A percentile compares a stretch with the other conserved stretches of the same genome.
These are phyloP conservation scores for Phytophthora tubulina DNA, from an alignment of 352 stramenopile genomes.

Conservation along the genomic window DNA sequence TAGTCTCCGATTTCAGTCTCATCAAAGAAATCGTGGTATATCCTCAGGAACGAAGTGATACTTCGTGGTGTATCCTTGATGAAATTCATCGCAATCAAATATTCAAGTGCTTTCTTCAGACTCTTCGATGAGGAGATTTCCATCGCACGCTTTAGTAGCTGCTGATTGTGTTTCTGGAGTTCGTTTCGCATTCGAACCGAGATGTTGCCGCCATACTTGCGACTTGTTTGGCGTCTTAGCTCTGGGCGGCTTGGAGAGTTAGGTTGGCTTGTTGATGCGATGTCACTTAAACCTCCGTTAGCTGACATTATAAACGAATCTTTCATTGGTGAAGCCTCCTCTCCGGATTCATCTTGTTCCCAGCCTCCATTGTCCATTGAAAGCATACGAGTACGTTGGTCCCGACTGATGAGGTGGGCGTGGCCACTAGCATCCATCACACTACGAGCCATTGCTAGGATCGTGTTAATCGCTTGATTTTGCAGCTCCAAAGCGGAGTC, in stretches of 20 bases:
- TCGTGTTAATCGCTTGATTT: conserved; percentile 72
- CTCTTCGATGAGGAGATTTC: conserved; percentile 86
- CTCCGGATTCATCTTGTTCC: conserved; percentile 76
- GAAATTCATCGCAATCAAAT: conserved; percentile 88
- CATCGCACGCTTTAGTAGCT: conserved; percentile 82
- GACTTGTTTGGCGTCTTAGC: conserved; percentile 24
- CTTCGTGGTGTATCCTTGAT: conserved; percentile 88
- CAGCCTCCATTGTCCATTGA: conserved; percentile 89
- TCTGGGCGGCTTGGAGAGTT: conserved; percentile 21
- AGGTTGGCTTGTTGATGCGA: conserved; percentile 18
- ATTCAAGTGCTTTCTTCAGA: conserved; percentile 89
- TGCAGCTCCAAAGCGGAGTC: conserved; percentile 52
- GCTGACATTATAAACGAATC: conserved; percentile 1
- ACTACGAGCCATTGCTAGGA: conserved; percentile 83
- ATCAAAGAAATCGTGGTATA: conserved; percentile 95
- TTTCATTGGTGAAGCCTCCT: conserved; percentile 42
- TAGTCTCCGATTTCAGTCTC: conserved; percentile 95
- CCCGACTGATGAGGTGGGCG: conserved; percentile 84
- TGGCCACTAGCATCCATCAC: conserved; percentile 90
- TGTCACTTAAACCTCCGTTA: conserved; percentile 2
- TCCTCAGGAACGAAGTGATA: conserved; percentile 94
- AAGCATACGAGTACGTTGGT: conserved; percentile 75
- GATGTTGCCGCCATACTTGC: conserved; percentile 61
- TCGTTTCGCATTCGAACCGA: conserved; percentile 87
- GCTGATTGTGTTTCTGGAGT: conserved; percentile 84